Evolutionary conservation across 2,329 filamentous ascomycete species (phyloP).

Genomic region (Trichoderma brevicompactum): DNA sequence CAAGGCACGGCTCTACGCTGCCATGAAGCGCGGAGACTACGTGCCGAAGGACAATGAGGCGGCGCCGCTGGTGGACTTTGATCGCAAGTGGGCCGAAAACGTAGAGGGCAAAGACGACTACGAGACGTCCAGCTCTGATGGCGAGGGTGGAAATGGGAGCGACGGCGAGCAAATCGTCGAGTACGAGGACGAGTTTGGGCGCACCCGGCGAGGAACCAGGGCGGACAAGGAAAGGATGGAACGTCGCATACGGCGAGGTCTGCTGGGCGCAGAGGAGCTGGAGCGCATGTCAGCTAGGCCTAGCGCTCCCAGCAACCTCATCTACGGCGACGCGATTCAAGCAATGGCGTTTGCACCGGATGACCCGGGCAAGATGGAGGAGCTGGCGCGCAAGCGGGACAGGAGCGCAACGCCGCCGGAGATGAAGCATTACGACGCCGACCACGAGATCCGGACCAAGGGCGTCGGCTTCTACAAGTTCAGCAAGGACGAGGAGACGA

Average conservation of each 20-base stretch:
- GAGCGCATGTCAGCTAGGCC: slow-evolving; percentile 72
- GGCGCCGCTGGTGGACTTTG: slow-evolving; percentile 84
- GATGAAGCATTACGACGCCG: slow-evolving; percentile 83
- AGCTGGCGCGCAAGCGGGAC: slow-evolving; percentile 77
- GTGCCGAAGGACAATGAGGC: slow-evolving; percentile 67
- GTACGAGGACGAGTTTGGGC: slow-evolving; percentile 89
- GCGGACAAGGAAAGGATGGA: slow-evolving; percentile 69
- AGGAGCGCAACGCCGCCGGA: slow-evolving; percentile 78
- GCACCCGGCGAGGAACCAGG: slow-evolving; percentile 73
- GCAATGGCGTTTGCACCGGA: slow-evolving; percentile 80
- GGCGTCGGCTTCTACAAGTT: slow-evolving; percentile 94
- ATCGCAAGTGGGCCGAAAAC: slow-evolving; percentile 88
- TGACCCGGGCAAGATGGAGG: slow-evolving; percentile 73
- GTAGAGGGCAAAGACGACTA: slow-evolving; percentile 64
- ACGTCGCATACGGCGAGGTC: slow-evolving; percentile 54
- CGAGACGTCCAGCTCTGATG: slow-evolving; percentile 48
- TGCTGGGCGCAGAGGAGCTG: slow-evolving; percentile 62
- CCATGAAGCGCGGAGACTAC: slow-evolving; percentile 88
- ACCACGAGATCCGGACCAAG: slow-evolving; percentile 80
- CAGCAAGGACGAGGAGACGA: slow-evolving; percentile 70
- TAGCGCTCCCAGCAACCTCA: slow-evolving; percentile 68
- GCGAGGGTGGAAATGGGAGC: slow-evolving; percentile 47
- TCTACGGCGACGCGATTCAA: slow-evolving; percentile 87
- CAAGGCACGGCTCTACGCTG: slow-evolving; percentile 85
- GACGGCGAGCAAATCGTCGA: slow-evolving; percentile 70